Conservation (phyloP, 768 basidiomycete genomes). For the Neoboletus magnificus region DNA sequence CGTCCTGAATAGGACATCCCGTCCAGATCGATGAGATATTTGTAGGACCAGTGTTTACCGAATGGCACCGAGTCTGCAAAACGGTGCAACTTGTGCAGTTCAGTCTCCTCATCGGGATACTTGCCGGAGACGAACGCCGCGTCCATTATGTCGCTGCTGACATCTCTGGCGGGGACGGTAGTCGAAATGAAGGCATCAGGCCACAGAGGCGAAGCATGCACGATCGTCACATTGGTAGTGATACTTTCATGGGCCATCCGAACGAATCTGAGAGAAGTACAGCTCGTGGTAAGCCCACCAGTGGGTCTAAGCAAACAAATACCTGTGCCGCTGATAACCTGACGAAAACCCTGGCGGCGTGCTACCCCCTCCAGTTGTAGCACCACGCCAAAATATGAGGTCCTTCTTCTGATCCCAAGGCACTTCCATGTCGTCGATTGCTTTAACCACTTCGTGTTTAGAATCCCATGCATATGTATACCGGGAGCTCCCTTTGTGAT, state of each 20-base stretch:
- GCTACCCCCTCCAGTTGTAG: constrained; percentile 91
- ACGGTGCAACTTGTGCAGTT: constrained; percentile 60
- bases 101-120: constrained; percentile 74
- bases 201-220: constrained; percentile 64
- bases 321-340: constrained; percentile 87
- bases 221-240: constrained; percentile 54
- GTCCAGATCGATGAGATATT: constrained; percentile 89
- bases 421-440: constrained; percentile 80
- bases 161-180: constrained; percentile 49
- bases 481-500: constrained; percentile 74
- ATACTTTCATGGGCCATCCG: constrained; percentile 63
- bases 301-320: constrained; percentile 12
- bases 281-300: not conserved
- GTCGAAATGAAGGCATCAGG: constrained; percentile 59
- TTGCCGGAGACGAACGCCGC: constrained; percentile 78
- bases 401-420: constrained; percentile 89
- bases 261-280: constrained; percentile 48
- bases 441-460: constrained; percentile 65
- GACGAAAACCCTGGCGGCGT: constrained; percentile 80
- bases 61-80: constrained; percentile 76
- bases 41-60: constrained; percentile 88
- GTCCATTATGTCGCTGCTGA: constrained; percentile 86
- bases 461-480: constrained; percentile 94
- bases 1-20: no score
- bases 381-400: constrained; percentile 92